These are phyloP conservation scores for Agaricus subrufescens DNA, from an alignment of 768 basidiomycete species.

Conservation along the genomic window DNA sequence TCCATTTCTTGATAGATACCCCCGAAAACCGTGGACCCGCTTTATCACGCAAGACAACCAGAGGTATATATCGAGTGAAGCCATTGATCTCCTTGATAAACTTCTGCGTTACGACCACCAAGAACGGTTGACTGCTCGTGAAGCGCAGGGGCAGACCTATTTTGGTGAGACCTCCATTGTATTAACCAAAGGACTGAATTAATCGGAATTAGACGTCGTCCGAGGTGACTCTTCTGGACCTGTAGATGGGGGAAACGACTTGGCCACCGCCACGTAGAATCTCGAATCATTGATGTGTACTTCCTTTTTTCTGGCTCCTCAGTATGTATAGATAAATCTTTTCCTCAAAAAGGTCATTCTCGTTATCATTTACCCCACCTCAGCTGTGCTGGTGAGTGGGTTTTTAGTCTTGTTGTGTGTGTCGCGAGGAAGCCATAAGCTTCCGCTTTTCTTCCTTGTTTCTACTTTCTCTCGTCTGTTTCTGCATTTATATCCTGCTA, in stretches of 20 bases:
- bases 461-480: too few relatives aligned
- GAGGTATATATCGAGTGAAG: conserved; percentile 94
- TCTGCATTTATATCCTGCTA: too few relatives aligned
- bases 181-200: conserved; percentile 13
- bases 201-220: conserved; percentile 52
- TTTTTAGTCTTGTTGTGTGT: neutral
- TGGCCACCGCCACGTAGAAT: conserved; percentile 42
- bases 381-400: too few relatives aligned
- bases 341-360: conserved; percentile 14
- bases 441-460: too few relatives aligned
- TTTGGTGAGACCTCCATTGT: conserved; percentile 54
- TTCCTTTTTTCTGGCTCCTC: conserved; percentile 22
- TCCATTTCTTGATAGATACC: conserved; percentile 51
- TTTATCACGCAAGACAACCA: conserved; percentile 97
- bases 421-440: too few relatives aligned
- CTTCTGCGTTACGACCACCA: conserved; percentile 96
- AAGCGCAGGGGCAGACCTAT: conserved; percentile 90
- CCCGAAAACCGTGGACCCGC: conserved; percentile 90
- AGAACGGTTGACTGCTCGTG: conserved; percentile 90
- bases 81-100: conserved; percentile 94
- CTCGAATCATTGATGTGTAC: conserved; percentile 12
- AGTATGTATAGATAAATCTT: conserved; percentile 29
- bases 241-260: conserved; percentile 64
- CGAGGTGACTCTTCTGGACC: conserved; percentile 39
- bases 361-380: too few relatives aligned